Evolutionary conservation across 78 protist genomes (phyloP).

Genomic region (Guillardia theta): DNA sequence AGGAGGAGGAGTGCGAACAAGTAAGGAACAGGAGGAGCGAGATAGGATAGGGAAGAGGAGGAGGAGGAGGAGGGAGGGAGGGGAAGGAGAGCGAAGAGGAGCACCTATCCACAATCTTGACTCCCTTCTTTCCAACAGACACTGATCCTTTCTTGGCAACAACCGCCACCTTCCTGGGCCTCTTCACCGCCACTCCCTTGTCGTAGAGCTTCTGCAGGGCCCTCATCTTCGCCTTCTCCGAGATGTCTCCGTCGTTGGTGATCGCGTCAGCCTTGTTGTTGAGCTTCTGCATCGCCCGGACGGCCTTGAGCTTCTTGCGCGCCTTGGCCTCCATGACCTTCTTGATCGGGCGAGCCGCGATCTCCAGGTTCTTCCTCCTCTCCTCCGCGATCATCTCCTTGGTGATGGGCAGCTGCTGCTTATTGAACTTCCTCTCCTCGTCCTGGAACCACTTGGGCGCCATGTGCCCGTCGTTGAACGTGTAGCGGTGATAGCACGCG

Average conservation of each 20-base stretch:
- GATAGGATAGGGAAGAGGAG: too few species aligned
- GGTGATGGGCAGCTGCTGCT: neutral
- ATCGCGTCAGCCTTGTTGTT: neutral
- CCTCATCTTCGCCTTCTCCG: neutral
- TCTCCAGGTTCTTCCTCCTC: neutral
- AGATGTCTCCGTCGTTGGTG: neutral
- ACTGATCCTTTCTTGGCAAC: neutral
- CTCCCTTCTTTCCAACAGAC: neutral
- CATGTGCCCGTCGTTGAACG: neutral
- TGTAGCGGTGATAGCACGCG: neutral
- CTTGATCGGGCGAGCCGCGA: neutral
- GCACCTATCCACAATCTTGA: neutral
- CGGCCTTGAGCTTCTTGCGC: constrained; percentile 1
- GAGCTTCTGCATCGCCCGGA: neutral
- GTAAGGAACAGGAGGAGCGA: too few species aligned
- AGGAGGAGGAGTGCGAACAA: neutral
- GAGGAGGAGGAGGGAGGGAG: neutral
- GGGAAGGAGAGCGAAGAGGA: neutral
- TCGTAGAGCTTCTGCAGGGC: constrained; percentile 22
- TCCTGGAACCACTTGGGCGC: neutral
- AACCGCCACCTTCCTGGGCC: neutral
- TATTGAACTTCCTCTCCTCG: neutral
- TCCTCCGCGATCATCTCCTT: neutral
- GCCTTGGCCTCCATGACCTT: constrained; percentile 32
- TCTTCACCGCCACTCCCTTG: neutral